Evolutionary conservation across 495 filamentous ascomycete species (phyloP).

Genomic region (Neurospora africana): DNA sequence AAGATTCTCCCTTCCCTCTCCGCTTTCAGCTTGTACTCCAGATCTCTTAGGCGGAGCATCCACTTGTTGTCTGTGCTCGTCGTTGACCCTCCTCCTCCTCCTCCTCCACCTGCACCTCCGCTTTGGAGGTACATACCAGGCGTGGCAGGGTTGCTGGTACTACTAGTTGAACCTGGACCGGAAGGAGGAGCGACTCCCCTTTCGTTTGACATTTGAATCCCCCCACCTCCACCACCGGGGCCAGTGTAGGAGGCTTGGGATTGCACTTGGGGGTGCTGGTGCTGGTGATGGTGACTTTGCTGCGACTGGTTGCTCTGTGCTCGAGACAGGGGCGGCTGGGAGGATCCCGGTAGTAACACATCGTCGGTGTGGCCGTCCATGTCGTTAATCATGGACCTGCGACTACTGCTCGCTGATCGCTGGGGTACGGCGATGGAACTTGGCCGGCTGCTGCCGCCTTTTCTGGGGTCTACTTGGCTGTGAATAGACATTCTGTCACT

Average conservation of each 20-base stretch:
- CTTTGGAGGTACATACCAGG: neutral
- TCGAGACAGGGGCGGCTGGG: neutral
- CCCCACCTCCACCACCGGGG: neutral
- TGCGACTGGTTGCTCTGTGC: neutral
- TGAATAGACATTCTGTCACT: constrained; percentile 14
- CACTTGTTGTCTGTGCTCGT: constrained; percentile 51
- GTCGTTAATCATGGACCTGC: neutral
- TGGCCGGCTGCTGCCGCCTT: constrained; percentile 17
- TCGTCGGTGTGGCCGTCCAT: constrained; percentile 1
- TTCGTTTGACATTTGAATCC: neutral
- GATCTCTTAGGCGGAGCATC: constrained; percentile 72
- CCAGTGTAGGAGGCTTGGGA: neutral
- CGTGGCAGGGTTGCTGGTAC: neutral
- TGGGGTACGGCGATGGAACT: constrained; percentile 15
- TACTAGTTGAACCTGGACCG: neutral
- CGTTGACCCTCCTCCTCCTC: neutral
- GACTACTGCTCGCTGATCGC: constrained; percentile 5
- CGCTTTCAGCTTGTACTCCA: constrained; percentile 80
- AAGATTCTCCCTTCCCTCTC: constrained; percentile 80
- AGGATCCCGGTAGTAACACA: neutral
- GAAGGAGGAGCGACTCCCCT: neutral
- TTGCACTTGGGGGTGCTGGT: constrained; percentile 3
- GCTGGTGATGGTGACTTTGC: neutral
- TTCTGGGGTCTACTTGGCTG: constrained; percentile 25
- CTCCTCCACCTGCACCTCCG: constrained; percentile 2